phyloP scores from a whole-genome alignment of 352 stramenopile genomes.

The Phytophthora sp. region DNA sequence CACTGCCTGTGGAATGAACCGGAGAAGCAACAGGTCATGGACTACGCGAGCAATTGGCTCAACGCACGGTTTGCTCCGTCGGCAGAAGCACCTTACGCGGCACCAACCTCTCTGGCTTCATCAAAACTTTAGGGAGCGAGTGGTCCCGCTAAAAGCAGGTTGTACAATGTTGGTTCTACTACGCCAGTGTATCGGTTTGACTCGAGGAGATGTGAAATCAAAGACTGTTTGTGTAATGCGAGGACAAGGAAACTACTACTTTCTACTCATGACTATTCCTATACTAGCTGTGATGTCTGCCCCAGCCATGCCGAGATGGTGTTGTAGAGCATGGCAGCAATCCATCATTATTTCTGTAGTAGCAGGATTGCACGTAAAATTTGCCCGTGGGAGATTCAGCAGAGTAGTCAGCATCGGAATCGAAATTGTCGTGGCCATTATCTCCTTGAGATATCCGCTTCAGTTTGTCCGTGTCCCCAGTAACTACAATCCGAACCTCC shows the following conservation, averaged over 20 bases:
- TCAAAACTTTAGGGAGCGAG: conserved; percentile 30
- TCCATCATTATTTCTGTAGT: conserved; percentile 9
- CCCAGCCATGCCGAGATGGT: neutral
- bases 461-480: neutral
- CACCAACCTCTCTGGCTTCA: conserved; percentile 3
- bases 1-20: conserved; percentile 71
- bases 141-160: neutral
- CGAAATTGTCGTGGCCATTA: neutral
- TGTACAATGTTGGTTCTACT: neutral
- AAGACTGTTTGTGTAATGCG: no score
- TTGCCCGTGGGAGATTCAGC: neutral
- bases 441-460: neutral
- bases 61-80: conserved; percentile 19
- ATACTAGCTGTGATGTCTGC: neutral
- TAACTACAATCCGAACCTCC: conserved; percentile 16
- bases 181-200: no score
- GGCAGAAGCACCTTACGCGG: neutral
- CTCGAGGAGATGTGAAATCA: no score
- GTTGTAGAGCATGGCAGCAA: neutral
- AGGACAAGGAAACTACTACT: no score
- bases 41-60: conserved; percentile 52
- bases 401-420: neutral
- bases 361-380: conserved; percentile 17
- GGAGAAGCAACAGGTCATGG: conserved; percentile 57
- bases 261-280: no score